Evolutionary conservation across 2,329 filamentous ascomycete species (phyloP).

Genomic region (Domatiomyces catenatus): DNA sequence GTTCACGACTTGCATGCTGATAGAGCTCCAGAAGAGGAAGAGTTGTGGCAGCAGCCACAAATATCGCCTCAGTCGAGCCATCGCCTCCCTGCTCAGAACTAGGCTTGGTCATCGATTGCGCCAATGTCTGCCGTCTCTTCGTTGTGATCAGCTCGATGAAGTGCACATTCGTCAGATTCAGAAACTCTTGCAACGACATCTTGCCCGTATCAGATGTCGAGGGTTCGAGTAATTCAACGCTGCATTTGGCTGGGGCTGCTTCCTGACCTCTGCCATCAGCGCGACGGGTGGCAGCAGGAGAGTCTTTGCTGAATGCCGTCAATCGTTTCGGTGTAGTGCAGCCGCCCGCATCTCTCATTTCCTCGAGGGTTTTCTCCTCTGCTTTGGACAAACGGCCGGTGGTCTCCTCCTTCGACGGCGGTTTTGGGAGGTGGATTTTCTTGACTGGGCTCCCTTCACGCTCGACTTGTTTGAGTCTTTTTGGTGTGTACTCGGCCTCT

Average conservation of each 20-base stretch:
- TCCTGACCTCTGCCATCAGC: conserved; percentile 42
- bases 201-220: conserved; percentile 32
- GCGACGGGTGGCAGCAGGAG: conserved; percentile 39
- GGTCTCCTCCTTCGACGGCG: conserved; percentile 51
- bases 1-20: conserved; percentile 72
- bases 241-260: conserved; percentile 18
- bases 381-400: conserved; percentile 38
- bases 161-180: conserved; percentile 88
- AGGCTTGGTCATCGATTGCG: conserved; percentile 3
- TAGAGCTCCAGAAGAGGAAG: conserved; percentile 88
- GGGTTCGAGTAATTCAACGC: conserved; percentile 18
- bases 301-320: conserved; percentile 13
- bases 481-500: conserved; percentile 39
- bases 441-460: conserved; percentile 63
- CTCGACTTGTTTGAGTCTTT: conserved; percentile 47
- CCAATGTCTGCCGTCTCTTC: conserved; percentile 70
- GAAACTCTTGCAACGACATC: conserved; percentile 79
- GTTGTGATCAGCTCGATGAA: conserved; percentile 99
- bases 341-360: conserved; percentile 17
- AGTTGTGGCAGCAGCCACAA: conserved; percentile 72
- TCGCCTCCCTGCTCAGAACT: conserved; percentile 29
- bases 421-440: conserved; percentile 53
- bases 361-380: conserved; percentile 29
- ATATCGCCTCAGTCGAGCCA: conserved; percentile 9
- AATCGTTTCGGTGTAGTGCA: conserved; percentile 24